Evolutionary conservation across 345 rosid genomes (phyloP), one percentile per base, ranked within the genome.

Genomic region (Citrus glauca): DNA sequence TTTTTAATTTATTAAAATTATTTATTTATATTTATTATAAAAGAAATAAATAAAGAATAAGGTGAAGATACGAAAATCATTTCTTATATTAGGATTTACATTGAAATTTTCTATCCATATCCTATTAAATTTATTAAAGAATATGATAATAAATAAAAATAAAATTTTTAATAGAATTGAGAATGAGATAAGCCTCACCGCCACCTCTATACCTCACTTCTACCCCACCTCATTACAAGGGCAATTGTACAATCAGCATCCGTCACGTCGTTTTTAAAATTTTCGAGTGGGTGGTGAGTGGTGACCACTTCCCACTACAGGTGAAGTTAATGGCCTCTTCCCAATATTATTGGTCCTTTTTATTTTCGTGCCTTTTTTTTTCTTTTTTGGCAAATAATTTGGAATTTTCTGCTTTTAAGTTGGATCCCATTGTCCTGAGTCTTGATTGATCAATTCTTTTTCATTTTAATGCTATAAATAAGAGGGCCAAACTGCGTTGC

Each of bases 221-320:
- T 1, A 33, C 6, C 37, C 37, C 37, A 35, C 37, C 1, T 5
- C 37, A n/a, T n/a, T n/a, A n/a, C n/a, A 3, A 45, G 17, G 50
- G 14, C 50, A 13, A 45, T 45, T 45, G 8, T 22, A 1, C 38
- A 40, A 32, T 59, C 67, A 9, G 28, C 66, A 65, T 73, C 30
- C 38, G 78, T 74, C 68, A 42, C 55, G 38, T 80, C 76, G 63
- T 57, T 63, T 53, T 62, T 40, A 0, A 4, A 1, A 0, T 1
- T 61, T 25, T 25, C 6, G 7, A 27, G 16, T 30, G 14, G 79
- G 71, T 75, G 79, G 66, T 60, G 73, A 64, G 71, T 75, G 79
- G 66, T 60, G 73, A 64, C 79, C 76, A 75, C 71, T 35, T 68
- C 60, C 78, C 83, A 75, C 66, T 73, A 33, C 75, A 69, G 50